Base-by-base conservation (phyloP, 768 basidiomycete species). In the Pleurotus citrinopileatus region DNA sequence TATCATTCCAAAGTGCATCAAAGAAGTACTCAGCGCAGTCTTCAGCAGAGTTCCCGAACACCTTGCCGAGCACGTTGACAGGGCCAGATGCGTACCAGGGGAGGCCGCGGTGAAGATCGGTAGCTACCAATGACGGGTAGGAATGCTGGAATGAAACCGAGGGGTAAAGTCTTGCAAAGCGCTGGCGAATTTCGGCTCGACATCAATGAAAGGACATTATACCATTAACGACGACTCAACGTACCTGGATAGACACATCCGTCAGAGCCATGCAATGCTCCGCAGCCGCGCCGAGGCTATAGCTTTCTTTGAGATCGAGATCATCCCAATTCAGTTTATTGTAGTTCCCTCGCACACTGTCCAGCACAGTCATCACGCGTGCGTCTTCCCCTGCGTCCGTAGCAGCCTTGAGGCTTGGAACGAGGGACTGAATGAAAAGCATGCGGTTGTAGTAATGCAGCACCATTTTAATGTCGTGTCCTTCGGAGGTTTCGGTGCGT, bases 241-340 rank as follows among this genome's bases (percentile, higher is more conserved):
- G n/a, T 44, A 78, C 81, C 73, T 80, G 71, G 42, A 81, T 56
- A 76, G 79, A 78, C n/a, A 79, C 59, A 61, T 83, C 81, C 55
- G 73, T 82, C 57, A 82, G 82, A 0, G 79, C 77, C 15, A 72
- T 65, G 0, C 70, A 67, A 1, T 66, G 57, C 28, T 62, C 23
- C 1, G 67, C 73, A 0, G 75, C 75, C 2, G 65, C 70, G 4
- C 54, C 9, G 0, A 71, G 27, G 1, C 65, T 68, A 61, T 70
- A 83, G n/a, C 52, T 65, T 63, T 78, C 77, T 67, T 78, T 78
- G 59, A 83, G 61, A 0, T 73, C 78, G 19, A 83, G 67, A 57
- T 82, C 79, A n/a, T 81, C 66, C 29, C 76, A 42, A 55, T 79
- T 69, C 10, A 81, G 69, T 7, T 59, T 51, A 0, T 62, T 65